A percentile compares a stretch with the other conserved stretches of the same genome.
Evolutionary conservation across 1,284 basidiomycete genomes (phyloP).

Genomic region (Ceratobasidium sp.): DNA sequence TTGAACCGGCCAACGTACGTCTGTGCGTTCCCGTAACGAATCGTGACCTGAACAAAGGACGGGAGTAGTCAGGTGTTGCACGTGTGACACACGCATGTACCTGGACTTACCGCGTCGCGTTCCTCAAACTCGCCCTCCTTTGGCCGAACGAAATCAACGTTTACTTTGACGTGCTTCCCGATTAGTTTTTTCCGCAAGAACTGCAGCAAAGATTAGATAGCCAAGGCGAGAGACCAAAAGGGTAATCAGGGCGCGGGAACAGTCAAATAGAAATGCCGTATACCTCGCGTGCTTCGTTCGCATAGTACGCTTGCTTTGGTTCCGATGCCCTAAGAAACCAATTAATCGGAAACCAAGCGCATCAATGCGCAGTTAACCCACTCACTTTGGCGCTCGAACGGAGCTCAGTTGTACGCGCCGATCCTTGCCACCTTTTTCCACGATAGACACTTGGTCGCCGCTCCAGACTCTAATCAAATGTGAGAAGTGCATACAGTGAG

Average conservation of each 20-base stretch:
- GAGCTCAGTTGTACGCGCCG: slow-evolving; percentile 90
- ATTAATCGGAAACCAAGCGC: slow-evolving; percentile 40
- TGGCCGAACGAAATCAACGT: slow-evolving; percentile 90
- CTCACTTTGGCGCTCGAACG: slow-evolving; percentile 84
- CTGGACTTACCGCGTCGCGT: slow-evolving; percentile 63
- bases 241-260: slow-evolving; percentile 13
- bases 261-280: slow-evolving; percentile 39
- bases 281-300: slow-evolving; percentile 86
- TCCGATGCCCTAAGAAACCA: slow-evolving; percentile 73
- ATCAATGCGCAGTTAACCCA: slow-evolving; percentile 45
- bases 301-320: slow-evolving; percentile 87
- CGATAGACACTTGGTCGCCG: slow-evolving; percentile 88
- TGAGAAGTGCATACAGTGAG: background rate
- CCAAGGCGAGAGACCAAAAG: slow-evolving; percentile 6
- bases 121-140: slow-evolving; percentile 93
- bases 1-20: slow-evolving; percentile 60
- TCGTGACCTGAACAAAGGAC: slow-evolving; percentile 70
- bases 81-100: background rate
- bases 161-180: slow-evolving; percentile 73
- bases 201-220: slow-evolving; percentile 53
- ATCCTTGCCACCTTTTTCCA: slow-evolving; percentile 82
- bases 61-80: background rate
- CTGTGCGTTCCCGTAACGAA: slow-evolving; percentile 83
- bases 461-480: slow-evolving; percentile 72
- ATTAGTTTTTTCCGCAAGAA: slow-evolving; percentile 91